Base-by-base conservation (phyloP, 306 rosid species). In the Cajanus cajan region DNA sequence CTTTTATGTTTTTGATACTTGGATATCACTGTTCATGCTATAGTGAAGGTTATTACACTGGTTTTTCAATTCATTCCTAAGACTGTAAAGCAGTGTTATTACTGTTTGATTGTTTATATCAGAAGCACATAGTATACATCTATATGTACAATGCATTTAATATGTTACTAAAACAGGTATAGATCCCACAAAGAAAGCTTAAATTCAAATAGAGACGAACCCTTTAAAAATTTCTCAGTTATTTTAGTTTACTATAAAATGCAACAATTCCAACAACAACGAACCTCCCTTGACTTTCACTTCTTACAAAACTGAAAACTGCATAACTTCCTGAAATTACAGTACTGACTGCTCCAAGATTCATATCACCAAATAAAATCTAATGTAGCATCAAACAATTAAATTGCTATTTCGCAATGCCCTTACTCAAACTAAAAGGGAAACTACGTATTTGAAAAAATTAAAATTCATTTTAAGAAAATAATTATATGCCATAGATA, bases 351-450 rank as follows among this genome's bases (percentile, higher is more conserved):
- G 48, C 41, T 19, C 5, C 51, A 55, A 19, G 40, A 78, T 50
- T 68, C 78, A 25, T 13, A 74, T 7, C 47, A 39, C 58, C 63
- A 79, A 68, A 59, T 36, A 37, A 45, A 65, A 16, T 40, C 70
- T 40, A 41, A 51, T 50, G 22, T 63, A 39, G 45, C 5, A 12
- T 44, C 45, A 70, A 70, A 37, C 44, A 16, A 57, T 19, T 16
- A 61, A 19, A 51, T 33, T n/a, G 57, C 12, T 52, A 16, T 71
- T 71, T 79, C 33, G 52, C 40, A 52, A 65, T 34, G 58, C 6
- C 61, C 8, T 57, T 39, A 51, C 33, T 50, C 78, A 83, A 78
- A 9, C 21, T 22, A 41, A 13, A 71, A 52, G 43, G 28, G n/a
- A 37, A 54, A 68, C 3, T 21, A 61, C 41, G 25, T 44, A 69